Conservation (phyloP, 345 rosid genomes). For the Populus simonii region DNA sequence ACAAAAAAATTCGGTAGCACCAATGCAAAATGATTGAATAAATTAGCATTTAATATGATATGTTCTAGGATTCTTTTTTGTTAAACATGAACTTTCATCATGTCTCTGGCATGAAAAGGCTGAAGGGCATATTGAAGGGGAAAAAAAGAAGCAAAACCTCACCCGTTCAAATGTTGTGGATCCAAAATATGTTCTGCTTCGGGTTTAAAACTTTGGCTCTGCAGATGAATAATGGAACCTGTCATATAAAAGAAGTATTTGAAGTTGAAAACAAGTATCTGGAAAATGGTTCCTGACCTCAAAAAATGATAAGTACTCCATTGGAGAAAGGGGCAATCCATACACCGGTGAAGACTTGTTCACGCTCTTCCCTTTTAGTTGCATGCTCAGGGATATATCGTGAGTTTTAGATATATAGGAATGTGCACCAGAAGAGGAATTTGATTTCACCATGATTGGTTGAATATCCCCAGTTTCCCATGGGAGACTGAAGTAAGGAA, state of each 20-base stretch:
- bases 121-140: background rate
- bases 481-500: conserved; percentile 87
- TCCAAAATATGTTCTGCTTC: conserved; percentile 64
- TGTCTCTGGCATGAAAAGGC: background rate
- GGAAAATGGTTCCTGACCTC: conserved; percentile 47
- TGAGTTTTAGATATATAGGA: conserved; percentile 37
- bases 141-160: conserved; percentile 23
- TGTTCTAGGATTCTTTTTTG: background rate
- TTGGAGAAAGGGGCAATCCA: conserved; percentile 69
- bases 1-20: background rate
- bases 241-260: background rate
- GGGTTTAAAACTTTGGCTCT: conserved; percentile 61
- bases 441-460: conserved; percentile 56
- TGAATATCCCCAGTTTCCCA: conserved; percentile 67
- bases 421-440: conserved; percentile 40
- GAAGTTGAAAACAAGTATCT: background rate
- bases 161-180: conserved; percentile 53
- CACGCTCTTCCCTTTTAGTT: conserved; percentile 23
- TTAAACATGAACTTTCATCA: background rate
- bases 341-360: conserved; percentile 42
- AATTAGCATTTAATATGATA: background rate
- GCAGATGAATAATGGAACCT: conserved; percentile 23
- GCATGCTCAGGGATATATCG: conserved; percentile 21
- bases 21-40: background rate
- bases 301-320: conserved; percentile 69